Evolutionary conservation across 108 stramenopile genomes (phyloP), one percentile per base, ranked within the genome.

Genomic region (Nitzschia sp.): DNA sequence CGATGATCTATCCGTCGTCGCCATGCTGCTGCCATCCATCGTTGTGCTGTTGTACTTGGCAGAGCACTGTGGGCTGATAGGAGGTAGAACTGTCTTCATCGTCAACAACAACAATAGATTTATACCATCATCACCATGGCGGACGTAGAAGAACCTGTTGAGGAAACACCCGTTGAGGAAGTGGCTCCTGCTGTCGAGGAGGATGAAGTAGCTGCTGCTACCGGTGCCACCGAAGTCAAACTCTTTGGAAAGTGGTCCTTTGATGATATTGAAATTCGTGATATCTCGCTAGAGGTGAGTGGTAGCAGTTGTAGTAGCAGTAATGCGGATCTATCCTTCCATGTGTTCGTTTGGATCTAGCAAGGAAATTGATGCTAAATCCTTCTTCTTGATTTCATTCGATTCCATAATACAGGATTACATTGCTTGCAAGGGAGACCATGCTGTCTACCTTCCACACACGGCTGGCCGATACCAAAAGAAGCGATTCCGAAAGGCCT

Each of bases 401-500:
- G 6, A 9, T 42, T 42, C 9, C 38, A 9, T 6, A 9, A 9
- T 42, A 42, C 47, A 87, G 87, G 95, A 96, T 74, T 98, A 94
- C 91, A 93, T 98, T 81, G 95, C 96, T 25, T 95, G 96, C 86
- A 96, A 94, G 83, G 96, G 96, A 61, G 96, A 94, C 79, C 96
- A 98, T 80, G 96, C 97, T 66, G 95, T 94, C 34, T 99, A 89
- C 94, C 84, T 98, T 66, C 97, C 98, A 59, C 99, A 99, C 98
- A 99, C 99, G n/a, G 98, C 98, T 53, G 98, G 98, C 61, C 96
- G 98, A 48, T 99, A 99, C 88, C 98, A 99, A 95, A 95, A 95
- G 91, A 99, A 98, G 85, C 89, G 97, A 54, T 99, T 99, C 89
- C 96, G 98, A 74, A 99, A 99, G 96, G 99, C 98, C 33, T 91